phyloP scores from a whole-genome alignment of 192 early-diverging fungal species.

The Gorgonomyces haynaldii region DNA sequence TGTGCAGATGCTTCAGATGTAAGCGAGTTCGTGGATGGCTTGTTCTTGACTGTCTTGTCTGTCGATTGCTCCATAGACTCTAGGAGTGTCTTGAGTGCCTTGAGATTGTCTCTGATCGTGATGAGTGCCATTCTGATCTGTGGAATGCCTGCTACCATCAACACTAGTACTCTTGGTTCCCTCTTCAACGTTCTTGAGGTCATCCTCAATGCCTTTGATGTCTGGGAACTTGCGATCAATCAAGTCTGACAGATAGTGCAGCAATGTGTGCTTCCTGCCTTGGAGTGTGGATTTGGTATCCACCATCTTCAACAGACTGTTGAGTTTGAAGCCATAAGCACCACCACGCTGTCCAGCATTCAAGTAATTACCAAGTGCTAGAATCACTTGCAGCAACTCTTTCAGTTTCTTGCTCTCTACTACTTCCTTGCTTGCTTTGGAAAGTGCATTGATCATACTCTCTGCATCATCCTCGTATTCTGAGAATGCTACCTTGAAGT shows the following conservation, averaged over 20 bases:
- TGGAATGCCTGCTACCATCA: constrained; percentile 25
- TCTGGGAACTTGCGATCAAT: constrained; percentile 36
- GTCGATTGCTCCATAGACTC: constrained; percentile 16
- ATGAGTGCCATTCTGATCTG: constrained; percentile 21
- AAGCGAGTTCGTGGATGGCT: constrained; percentile 6
- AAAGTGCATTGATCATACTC: constrained; percentile 22
- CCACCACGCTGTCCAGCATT: constrained; percentile 37
- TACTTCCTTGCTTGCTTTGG: constrained; percentile 29
- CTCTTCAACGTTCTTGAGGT: constrained; percentile 30
- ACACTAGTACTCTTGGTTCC: constrained; percentile 27
- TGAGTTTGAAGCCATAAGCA: constrained; percentile 40
- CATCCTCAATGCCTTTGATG: constrained; percentile 19
- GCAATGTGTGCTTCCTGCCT: constrained; percentile 29
- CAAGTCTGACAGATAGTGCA: constrained; percentile 35
- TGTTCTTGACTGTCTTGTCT: constrained; percentile 12
- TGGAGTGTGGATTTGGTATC: constrained; percentile 33
- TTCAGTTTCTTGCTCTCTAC: constrained; percentile 31
- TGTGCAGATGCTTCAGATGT: background rate
- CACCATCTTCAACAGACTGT: constrained; percentile 35
- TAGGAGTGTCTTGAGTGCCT: constrained; percentile 21
- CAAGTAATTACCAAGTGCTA: constrained; percentile 45
- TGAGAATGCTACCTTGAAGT: constrained; percentile 27
- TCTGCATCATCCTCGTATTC: constrained; percentile 34
- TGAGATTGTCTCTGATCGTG: constrained; percentile 25
- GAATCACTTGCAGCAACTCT: constrained; percentile 33